phyloP scores from a whole-genome alignment of 2,329 filamentous ascomycete genomes.

The Pseudogymnoascus sp. region DNA sequence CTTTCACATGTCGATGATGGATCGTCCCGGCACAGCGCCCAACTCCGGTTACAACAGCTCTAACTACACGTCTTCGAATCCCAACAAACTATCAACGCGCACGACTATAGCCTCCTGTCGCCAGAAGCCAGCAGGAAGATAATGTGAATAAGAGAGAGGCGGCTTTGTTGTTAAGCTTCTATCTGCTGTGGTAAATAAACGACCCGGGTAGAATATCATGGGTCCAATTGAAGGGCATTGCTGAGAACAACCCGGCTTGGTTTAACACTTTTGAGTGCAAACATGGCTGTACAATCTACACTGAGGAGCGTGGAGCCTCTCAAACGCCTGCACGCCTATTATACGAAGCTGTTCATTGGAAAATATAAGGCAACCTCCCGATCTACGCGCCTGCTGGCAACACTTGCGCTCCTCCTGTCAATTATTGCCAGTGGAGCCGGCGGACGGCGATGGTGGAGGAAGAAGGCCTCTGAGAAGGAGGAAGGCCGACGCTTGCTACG shows the following conservation, averaged over 20 bases:
- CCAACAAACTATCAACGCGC: background rate
- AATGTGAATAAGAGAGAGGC: background rate
- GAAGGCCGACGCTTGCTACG: constrained; percentile 76
- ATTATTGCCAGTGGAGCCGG: constrained; percentile 77
- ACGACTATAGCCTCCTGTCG: background rate
- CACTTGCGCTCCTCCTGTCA: constrained; percentile 66
- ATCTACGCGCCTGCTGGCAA: constrained; percentile 66
- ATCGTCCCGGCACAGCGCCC: background rate
- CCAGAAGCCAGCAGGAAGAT: background rate
- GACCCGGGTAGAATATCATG: constrained; percentile 2
- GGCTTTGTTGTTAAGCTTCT: background rate
- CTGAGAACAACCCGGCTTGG: constrained; percentile 13
- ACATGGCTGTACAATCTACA: constrained; percentile 85
- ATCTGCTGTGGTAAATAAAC: background rate
- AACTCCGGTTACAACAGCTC: background rate
- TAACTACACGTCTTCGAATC: background rate
- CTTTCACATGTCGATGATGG: constrained; percentile 6
- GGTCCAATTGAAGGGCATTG: constrained; percentile 9
- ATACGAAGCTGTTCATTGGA: constrained; percentile 45
- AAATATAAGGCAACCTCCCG: constrained; percentile 60
- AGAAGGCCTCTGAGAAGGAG: constrained; percentile 68
- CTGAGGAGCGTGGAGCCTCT: constrained; percentile 63
- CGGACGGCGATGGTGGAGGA: constrained; percentile 69
- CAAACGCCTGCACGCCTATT: constrained; percentile 56
- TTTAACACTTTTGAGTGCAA: background rate